A percentile compares a stretch with the other conserved stretches of the same genome.
Conservation (phyloP, 2,329 filamentous ascomycete species). For the Arthrobotrys musiformis region DNA sequence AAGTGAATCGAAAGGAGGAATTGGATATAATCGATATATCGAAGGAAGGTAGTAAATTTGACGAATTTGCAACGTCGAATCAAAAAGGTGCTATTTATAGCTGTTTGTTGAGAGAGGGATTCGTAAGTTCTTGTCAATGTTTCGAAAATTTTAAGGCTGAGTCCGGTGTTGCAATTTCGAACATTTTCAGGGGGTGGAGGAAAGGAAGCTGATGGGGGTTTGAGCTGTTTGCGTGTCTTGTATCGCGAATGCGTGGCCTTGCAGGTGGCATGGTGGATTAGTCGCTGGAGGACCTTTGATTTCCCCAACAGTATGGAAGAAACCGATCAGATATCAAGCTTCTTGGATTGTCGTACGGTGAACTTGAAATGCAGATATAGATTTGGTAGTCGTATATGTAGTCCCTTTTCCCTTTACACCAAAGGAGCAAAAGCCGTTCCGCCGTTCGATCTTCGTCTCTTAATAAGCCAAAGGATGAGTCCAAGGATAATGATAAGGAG, state of each 20-base stretch:
- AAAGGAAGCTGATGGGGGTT: neutral
- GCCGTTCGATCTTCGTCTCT: constrained; percentile 2
- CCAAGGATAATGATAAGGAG: constrained; percentile 19
- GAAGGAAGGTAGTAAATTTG: neutral
- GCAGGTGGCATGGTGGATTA: too few relatives aligned
- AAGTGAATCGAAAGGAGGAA: neutral
- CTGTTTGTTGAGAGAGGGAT: neutral
- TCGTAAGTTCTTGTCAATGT: neutral
- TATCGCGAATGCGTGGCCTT: neutral
- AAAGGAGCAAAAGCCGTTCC: constrained; percentile 22
- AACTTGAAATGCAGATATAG: neutral
- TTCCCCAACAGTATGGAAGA: neutral
- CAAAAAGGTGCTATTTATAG: neutral
- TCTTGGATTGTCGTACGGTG: neutral
- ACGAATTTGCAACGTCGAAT: too few relatives aligned
- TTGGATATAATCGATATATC: constrained; percentile 10
- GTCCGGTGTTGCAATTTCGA: neutral
- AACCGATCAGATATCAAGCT: neutral
- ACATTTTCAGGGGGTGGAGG: neutral
- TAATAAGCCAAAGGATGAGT: constrained; percentile 24
- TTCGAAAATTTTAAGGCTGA: neutral
- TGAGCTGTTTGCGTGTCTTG: neutral
- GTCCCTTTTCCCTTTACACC: constrained; percentile 2
- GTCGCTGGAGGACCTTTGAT: neutral
- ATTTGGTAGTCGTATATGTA: neutral